Base-by-base conservation (phyloP, 345 rosid genomes). In the Salix dunnii region DNA sequence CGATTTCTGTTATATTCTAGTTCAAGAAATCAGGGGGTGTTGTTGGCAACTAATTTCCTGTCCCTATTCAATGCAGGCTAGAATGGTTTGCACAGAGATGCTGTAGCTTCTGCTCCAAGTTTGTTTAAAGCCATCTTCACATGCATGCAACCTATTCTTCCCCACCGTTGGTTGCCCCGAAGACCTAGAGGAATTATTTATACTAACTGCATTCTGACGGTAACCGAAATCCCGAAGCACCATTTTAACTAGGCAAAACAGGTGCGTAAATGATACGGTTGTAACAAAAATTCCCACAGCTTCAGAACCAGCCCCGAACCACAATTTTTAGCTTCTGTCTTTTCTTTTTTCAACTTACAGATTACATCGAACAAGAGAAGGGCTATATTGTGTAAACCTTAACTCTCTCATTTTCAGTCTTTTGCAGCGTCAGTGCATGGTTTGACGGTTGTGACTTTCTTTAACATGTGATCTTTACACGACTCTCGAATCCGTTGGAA, bases 11-110 rank as follows among this genome's bases (percentile, higher is more conserved):
- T n/a, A 8, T 55, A 21, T n/a, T 8, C 8, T 55, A 55, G 62
- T 55, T 55, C 62, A 55, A n/a, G 62, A 55, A 55, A 3, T 28
- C 28, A 53, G 62, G 62, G 12, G 49, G 13, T n/a, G 62, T 23
- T 55, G 28, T 9, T 55, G 4, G 9, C 62, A 21, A 9, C 28
- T 55, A 55, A n/a, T 55, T 55, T n/a, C n/a, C 2, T 70, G 16
- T 58, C 7, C 12, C 36, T 14, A 0, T 61, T 60, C 35, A 51
- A 66, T 43, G 35, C 86, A 88, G 90, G 90, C 64, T 84, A 36
- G 81, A 81, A 12, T 88, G 90, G 90, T 35, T 88, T 62, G 2
- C 82, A 49, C 46, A 75, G 76, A 82, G 86, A 70, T 86, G 89
- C 82, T 84, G 87, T 83, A 62, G 72, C 16, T 86, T 82, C 75